phyloP scores from a whole-genome alignment of 257 asterid genomes.

The Fraxinus cuspidata region DNA sequence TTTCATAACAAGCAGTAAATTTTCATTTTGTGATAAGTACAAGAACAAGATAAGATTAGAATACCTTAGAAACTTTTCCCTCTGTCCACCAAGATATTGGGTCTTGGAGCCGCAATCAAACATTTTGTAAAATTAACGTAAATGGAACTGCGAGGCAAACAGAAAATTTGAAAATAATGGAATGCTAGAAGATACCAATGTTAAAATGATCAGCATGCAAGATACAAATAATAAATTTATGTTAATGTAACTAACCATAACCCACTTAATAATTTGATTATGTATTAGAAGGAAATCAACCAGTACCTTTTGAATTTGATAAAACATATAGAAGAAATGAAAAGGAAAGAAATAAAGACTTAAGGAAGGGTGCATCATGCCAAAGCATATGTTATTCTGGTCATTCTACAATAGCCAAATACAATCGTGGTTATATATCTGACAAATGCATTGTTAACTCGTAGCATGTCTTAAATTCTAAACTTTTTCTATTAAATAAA shows the following conservation, averaged over 20 bases:
- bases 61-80: constrained; percentile 90
- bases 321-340: not conserved
- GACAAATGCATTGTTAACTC: not conserved
- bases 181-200: not conserved
- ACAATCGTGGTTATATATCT: not conserved
- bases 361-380: not conserved
- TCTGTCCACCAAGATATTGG: constrained; percentile 68
- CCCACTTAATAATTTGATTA: not conserved
- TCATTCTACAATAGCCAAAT: not conserved
- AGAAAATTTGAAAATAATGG: constrained; percentile 20
- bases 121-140: constrained; percentile 50
- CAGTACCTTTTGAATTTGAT: not conserved
- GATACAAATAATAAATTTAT: not conserved
- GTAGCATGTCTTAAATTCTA: not conserved
- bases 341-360: not conserved
- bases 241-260: not conserved
- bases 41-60: constrained; percentile 11
- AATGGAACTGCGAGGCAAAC: constrained; percentile 48
- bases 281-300: not conserved
- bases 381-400: not conserved
- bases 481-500: not conserved
- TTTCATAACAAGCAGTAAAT: constrained; percentile 6
- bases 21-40: not conserved
- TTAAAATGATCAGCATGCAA: constrained; percentile 8
- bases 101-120: constrained; percentile 77